Base-by-base conservation (phyloP, 257 asterid species). In the Plectranthus barbatus region DNA sequence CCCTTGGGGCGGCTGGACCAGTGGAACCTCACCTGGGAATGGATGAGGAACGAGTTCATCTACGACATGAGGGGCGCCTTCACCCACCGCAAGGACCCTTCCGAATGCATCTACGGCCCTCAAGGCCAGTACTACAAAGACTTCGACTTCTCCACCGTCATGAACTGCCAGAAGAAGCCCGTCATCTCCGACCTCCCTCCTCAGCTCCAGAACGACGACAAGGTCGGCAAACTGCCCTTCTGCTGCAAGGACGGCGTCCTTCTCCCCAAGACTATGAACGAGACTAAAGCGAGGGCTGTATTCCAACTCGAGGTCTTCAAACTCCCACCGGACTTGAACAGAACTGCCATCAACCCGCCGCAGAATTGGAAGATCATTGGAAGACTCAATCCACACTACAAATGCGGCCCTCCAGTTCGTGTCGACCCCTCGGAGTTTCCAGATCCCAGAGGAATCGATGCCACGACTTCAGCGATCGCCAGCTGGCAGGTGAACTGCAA, bases 11-110 rank as follows among this genome's bases (percentile, higher is more conserved):
- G 98, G 37, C 86, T 92, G 0, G 96, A 92, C 70, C 95, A 82
- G 9, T 92, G 98, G 98, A 92, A 92, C 68, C 59, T 92, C 17
- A 86, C 97, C 0, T 92, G 98, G 98, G 93, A 92, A 10, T 92
- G 97, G 98, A 88, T 88, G 98, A 64, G 90, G 24, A 86, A 80
- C 61, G 98, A 88, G 69, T 92, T 92, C 78, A 88, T 92, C n/a
- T n/a, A 81, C 79, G 65, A 36, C 47, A 92, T 92, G 95, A 73
- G 65, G 6, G 98, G 97, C 7, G 98, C 98, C 5, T 85, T 74
- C 73, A 83, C 95, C 3, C 95, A 76, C 76, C 64, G 67, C 26
- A 85, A 56, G 59, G 94, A 88, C 33, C 85, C 97, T 68, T 77
- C 91, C 7, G 93, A 77, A 0, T 92, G 98, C 68, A 68, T 92